phyloP scores from a whole-genome alignment of 208 protist species.

The Kentomonas sorsogonicus region DNA sequence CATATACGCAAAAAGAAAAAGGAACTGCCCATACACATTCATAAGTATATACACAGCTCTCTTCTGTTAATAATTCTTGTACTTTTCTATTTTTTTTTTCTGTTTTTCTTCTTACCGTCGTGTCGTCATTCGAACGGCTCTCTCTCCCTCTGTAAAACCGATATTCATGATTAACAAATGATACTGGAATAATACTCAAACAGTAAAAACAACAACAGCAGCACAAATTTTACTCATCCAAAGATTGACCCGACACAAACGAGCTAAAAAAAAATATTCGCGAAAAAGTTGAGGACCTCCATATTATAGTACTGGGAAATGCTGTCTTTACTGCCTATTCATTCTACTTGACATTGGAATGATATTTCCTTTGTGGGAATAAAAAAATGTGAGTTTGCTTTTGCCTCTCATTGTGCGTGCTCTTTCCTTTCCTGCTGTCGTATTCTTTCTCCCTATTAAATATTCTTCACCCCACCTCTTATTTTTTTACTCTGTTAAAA shows the following conservation, averaged over 20 bases:
- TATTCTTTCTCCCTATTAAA: neutral
- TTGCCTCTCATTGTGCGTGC: neutral
- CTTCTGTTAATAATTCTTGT: no score
- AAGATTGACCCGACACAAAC: neutral
- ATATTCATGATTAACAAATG: no score
- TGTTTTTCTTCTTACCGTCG: no score
- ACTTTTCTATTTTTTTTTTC: no score
- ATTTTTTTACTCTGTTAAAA: neutral
- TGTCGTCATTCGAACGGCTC: no score
- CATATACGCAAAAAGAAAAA: no score
- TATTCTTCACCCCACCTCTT: neutral
- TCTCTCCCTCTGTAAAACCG: no score
- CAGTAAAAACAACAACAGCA: neutral
- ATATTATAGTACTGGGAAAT: no score
- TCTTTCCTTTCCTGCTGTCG: neutral
- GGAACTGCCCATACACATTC: no score
- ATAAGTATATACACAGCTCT: no score
- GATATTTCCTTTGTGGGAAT: neutral
- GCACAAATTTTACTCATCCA: neutral
- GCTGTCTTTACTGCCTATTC: neutral
- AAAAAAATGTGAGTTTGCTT: neutral
- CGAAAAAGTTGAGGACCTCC: neutral
- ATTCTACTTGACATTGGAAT: neutral
- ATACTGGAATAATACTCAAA: slow-evolving; percentile 3
- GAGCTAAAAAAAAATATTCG: slow-evolving; percentile 2